Evolutionary conservation across 768 basidiomycete species (phyloP).

Genomic region (Panaeolus cyanescens): DNA sequence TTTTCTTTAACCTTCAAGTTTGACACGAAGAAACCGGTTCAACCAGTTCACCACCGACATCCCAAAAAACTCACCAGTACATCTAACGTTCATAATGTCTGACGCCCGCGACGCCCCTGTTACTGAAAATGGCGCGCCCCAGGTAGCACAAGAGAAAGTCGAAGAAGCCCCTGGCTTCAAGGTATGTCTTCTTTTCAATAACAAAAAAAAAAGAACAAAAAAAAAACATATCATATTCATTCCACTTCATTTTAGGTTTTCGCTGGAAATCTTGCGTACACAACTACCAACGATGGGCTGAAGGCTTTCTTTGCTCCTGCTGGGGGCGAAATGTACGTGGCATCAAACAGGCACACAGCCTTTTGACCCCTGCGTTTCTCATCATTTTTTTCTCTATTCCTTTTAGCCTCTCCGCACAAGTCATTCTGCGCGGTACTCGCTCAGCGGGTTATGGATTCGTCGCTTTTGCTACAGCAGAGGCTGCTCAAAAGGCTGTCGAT

Average conservation of each 20-base stretch:
- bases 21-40: slow-evolving; percentile 86
- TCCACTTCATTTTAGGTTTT: slow-evolving; percentile 64
- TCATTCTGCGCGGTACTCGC: slow-evolving; percentile 83
- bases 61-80: slow-evolving; percentile 56
- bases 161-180: slow-evolving; percentile 83
- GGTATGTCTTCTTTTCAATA: slow-evolving; percentile 43
- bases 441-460: slow-evolving; percentile 95
- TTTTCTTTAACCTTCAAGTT: slow-evolving; percentile 81
- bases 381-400: slow-evolving; percentile 12
- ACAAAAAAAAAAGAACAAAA: too few relatives aligned
- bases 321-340: slow-evolving; percentile 82
- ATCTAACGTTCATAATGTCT: slow-evolving; percentile 72
- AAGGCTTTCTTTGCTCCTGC: slow-evolving; percentile 92
- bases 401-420: slow-evolving; percentile 75
- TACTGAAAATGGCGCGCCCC: slow-evolving; percentile 83
- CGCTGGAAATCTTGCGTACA: slow-evolving; percentile 94
- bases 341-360: slow-evolving; percentile 48
- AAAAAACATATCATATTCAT: slow-evolving; percentile 20
- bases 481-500: slow-evolving; percentile 85
- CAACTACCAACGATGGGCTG: slow-evolving; percentile 93
- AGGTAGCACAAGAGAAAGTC: slow-evolving; percentile 68
- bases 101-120: slow-evolving; percentile 87
- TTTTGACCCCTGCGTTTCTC: slow-evolving; percentile 25
- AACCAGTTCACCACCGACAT: slow-evolving; percentile 59
- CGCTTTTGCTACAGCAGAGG: slow-evolving; percentile 76